A percentile compares a stretch with the other conserved stretches of the same genome.
phyloP scores from a whole-genome alignment of 768 basidiomycete genomes.

The Calocybe cyanea region DNA sequence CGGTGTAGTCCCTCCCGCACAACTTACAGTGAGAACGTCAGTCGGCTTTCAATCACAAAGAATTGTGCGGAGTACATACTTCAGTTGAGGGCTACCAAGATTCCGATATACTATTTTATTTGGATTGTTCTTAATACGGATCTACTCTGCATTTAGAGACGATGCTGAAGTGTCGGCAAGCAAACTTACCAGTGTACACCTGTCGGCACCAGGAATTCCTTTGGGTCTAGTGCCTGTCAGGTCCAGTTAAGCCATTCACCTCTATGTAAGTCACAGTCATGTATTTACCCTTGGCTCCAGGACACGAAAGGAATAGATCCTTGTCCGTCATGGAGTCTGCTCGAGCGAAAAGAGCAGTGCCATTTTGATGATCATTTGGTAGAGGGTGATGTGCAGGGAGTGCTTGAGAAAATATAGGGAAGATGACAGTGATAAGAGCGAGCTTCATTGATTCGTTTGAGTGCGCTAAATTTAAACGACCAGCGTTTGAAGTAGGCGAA shows the following conservation, averaged over 20 bases:
- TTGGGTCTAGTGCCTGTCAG: slow-evolving; percentile 8
- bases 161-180: neutral
- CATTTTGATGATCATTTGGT: neutral
- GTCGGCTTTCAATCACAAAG: neutral
- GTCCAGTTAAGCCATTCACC: neutral
- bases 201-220: slow-evolving; percentile 10
- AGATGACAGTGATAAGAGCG: slow-evolving; percentile 1
- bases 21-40: slow-evolving; percentile 5
- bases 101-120: slow-evolving; percentile 10
- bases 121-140: slow-evolving; percentile 11
- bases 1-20: slow-evolving; percentile 10
- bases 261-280: neutral
- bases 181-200: slow-evolving; percentile 12
- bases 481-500: slow-evolving; percentile 6
- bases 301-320: slow-evolving; percentile 11
- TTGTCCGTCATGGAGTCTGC: neutral
- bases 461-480: slow-evolving; percentile 7
- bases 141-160: neutral
- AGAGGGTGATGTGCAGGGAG: neutral
- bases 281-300: slow-evolving; percentile 8
- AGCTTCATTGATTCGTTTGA: neutral
- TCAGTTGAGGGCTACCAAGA: slow-evolving; percentile 10
- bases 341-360: neutral
- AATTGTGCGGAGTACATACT: slow-evolving; percentile 1
- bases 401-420: slow-evolving; percentile 9